Conservation (phyloP, 2,329 filamentous ascomycete genomes). For the Oidium heveae region DNA sequence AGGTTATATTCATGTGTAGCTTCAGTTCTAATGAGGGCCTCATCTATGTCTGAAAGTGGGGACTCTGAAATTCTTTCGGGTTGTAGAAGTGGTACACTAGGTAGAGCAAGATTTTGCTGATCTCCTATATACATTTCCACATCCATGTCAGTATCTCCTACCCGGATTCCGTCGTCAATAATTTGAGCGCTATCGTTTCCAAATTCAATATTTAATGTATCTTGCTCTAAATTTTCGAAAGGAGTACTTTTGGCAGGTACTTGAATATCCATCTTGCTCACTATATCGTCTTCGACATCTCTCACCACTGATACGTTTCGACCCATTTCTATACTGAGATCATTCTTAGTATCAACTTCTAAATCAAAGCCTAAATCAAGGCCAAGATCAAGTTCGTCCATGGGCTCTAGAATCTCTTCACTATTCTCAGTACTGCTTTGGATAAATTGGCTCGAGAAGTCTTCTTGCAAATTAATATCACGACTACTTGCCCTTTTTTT, state of each 20-base stretch:
- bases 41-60: constrained; percentile 43
- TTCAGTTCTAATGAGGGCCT: constrained; percentile 33
- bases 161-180: constrained; percentile 25
- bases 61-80: constrained; percentile 43
- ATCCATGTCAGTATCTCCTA: constrained; percentile 37
- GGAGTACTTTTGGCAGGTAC: constrained; percentile 26
- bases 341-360: constrained; percentile 20
- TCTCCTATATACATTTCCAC: constrained; percentile 36
- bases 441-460: constrained; percentile 58
- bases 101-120: constrained; percentile 27
- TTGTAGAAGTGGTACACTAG: constrained; percentile 21
- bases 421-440: constrained; percentile 33
- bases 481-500: constrained; percentile 32
- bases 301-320: constrained; percentile 54
- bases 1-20: constrained; percentile 20
- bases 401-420: constrained; percentile 24
- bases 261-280: constrained; percentile 32
- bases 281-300: constrained; percentile 42
- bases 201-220: constrained; percentile 28
- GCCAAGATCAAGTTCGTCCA: constrained; percentile 44
- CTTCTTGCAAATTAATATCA: constrained; percentile 43
- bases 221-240: constrained; percentile 22
- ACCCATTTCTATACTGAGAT: constrained; percentile 61
- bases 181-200: constrained; percentile 11
- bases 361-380: constrained; percentile 43